A percentile compares a stretch with the other conserved stretches of the same genome.
These are phyloP conservation scores for Fusarium sp. DNA, from an alignment of 2,329 filamentous ascomycete genomes.

Conservation along the genomic window DNA sequence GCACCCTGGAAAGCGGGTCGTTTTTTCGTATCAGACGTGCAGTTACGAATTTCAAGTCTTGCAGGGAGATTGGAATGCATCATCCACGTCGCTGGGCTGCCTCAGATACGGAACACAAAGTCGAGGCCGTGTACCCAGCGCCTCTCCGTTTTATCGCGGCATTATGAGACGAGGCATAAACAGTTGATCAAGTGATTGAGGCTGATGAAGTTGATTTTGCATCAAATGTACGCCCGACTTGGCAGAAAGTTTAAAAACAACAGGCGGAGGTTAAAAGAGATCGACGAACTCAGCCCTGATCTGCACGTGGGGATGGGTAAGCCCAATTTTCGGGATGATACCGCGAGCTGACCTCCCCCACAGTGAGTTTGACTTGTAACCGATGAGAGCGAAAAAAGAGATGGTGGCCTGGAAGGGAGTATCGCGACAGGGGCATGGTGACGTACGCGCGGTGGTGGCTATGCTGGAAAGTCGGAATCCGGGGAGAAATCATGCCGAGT, in stretches of 20 bases:
- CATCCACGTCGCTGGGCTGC: background rate
- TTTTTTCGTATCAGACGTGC: background rate
- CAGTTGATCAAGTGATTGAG: background rate
- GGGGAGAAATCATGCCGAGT: slow-evolving; percentile 5
- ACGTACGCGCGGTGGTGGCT: slow-evolving; percentile 1
- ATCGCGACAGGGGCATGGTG: background rate
- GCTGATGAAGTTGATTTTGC: background rate
- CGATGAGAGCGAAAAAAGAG: background rate
- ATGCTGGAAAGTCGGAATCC: slow-evolving; percentile 1
- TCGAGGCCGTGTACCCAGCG: slow-evolving; percentile 2
- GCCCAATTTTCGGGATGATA: background rate
- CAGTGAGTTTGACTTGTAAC: background rate
- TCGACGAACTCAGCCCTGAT: slow-evolving; percentile 4
- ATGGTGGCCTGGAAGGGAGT: background rate
- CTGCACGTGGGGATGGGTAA: background rate
- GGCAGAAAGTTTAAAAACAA: background rate
- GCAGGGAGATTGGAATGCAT: background rate
- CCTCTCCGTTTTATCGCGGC: background rate
- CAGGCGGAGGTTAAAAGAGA: background rate
- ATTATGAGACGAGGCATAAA: background rate
- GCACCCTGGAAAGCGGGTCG: background rate
- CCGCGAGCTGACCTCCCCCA: background rate
- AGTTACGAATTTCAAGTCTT: background rate
- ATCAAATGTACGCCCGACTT: background rate
- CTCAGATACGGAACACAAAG: background rate